Evolutionary conservation across 2,329 filamentous ascomycete species (phyloP), one percentile per base, ranked within the genome.

Genomic region (Periconia sp.): DNA sequence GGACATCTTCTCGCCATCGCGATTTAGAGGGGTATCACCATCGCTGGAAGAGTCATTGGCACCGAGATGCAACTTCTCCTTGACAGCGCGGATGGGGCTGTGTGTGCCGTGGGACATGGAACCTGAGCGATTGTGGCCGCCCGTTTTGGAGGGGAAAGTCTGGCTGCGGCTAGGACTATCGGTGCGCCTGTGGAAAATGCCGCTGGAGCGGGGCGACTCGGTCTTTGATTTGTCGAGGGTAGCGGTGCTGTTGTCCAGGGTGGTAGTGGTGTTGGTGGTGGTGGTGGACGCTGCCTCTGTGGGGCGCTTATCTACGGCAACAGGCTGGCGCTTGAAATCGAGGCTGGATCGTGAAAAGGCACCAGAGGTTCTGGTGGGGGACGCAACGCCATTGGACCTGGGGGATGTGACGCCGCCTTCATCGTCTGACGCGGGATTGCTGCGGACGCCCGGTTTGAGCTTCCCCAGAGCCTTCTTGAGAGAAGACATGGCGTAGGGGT

Each of bases 1-100:
- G 57, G 77, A 80, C 73, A 80, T 75, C 45, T 73, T 72, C 65
- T 81, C 77, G 49, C 78, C 79, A 20, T 80, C 76, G 44, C 77
- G 71, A 66, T 81, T 81, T 58, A 81, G 70, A 17, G 78, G 77
- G 9, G 57, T 44, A 43, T 71, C 68, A 33, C 62, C 61, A 10
- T 72, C 71, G 54, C 66, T 70, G 20, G 68, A 71, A 19, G 69
- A 69, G 55, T 62, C 61, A 31, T 63, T 61, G 37, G 63, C 57
- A 47, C 63, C 69, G 49, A 77, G 62, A 57, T 72, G 70, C 31
- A 76, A 66, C 63, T 74, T 75, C 61, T 75, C 72, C 54, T 71
- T 74, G 57, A 77, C 63, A 9, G 66, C 68, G 7, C 73, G 68
- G 50, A 76, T 72, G 31, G 74, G 74, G 59, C 71, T 74, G 58